Evolutionary conservation across 169 alveolate species (phyloP), one percentile per base, ranked within the genome.

Genomic region (Plasmodium sp.): DNA sequence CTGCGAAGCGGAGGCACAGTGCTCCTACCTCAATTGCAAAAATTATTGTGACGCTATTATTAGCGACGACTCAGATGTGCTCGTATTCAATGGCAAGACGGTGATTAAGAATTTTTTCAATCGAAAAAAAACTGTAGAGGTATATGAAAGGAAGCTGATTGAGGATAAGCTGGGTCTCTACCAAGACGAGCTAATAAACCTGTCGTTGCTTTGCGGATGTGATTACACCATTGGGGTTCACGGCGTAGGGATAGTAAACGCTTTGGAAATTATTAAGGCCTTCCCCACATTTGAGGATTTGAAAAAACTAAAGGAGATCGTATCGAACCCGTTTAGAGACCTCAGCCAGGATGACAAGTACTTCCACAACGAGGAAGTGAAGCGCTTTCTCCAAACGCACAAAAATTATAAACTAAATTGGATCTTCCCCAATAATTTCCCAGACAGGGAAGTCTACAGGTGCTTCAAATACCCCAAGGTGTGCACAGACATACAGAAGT

Each of bases 221-320:
- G 99, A 98, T 92, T 98, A 98, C 93, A 98, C 99, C 3, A 77
- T 96, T 14, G 99, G 99, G 5, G 99, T 98, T n/a, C 95, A 93
- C 72, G 99, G 99, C 3, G 96, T 98, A 5, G 99, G 99, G 34
- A 96, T 98, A 6, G 99, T 98, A n/a, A 98, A 98, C 93, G 99
- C 99, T 2, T 92, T 98, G 77, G 99, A 98, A 93, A 96, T 97
- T 22, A 93, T 98, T 27, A 96, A 98, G 83, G 99, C 99, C 1
- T 98, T 96, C 82, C 99, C 99, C 5, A 95, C 95, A 22, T 93
- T 97, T 77, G 98, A 97, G 0, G 99, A 97, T 41, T 95, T 97
- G 90, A 81, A 96, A 51, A 94, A 90, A 58, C 93, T 98, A 62
- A 95, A 96, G 79, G 92, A 97, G 33, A 97, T 98, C 97, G 98